Conservation (phyloP, 352 stramenopile genomes). For the Phytophthora tubulina region DNA sequence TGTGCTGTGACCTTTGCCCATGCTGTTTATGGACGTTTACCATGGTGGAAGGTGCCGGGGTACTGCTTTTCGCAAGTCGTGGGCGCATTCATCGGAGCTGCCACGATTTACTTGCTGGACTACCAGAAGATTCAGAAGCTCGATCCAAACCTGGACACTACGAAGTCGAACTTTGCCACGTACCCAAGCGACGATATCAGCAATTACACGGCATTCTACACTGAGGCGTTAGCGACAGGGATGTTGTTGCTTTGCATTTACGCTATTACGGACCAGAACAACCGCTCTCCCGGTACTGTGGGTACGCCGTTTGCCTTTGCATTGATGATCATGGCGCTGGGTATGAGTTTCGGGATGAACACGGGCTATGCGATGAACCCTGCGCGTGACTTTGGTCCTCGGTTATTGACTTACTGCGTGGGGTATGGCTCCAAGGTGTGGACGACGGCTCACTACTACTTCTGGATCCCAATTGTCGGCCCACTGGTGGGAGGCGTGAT, state of each 20-base stretch:
- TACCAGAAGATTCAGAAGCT: slow-evolving; percentile 34
- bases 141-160: slow-evolving; percentile 27
- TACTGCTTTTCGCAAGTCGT: slow-evolving; percentile 29
- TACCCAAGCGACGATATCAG: slow-evolving; percentile 32
- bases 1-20: slow-evolving; percentile 20
- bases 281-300: slow-evolving; percentile 20
- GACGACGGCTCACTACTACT: slow-evolving; percentile 19
- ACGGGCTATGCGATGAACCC: slow-evolving; percentile 35
- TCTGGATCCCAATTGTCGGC: slow-evolving; percentile 29
- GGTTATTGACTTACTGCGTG: slow-evolving; percentile 20
- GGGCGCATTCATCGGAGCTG: slow-evolving; percentile 23
- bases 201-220: slow-evolving; percentile 37
- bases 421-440: slow-evolving; percentile 33
- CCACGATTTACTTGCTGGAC: slow-evolving; percentile 28
- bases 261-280: slow-evolving; percentile 34
- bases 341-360: slow-evolving; percentile 35
- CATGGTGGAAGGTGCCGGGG: slow-evolving; percentile 34
- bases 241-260: slow-evolving; percentile 33
- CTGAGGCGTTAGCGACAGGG: slow-evolving; percentile 21
- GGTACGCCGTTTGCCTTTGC: slow-evolving; percentile 28
- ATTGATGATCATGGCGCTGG: slow-evolving; percentile 33
- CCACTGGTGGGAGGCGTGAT: slow-evolving; percentile 18
- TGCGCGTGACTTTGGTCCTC: slow-evolving; percentile 29
- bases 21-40: slow-evolving; percentile 19
- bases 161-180: slow-evolving; percentile 28